These are phyloP conservation scores for Penicillium riverlandense DNA, from an alignment of 495 filamentous ascomycete species.

Conservation along the genomic window DNA sequence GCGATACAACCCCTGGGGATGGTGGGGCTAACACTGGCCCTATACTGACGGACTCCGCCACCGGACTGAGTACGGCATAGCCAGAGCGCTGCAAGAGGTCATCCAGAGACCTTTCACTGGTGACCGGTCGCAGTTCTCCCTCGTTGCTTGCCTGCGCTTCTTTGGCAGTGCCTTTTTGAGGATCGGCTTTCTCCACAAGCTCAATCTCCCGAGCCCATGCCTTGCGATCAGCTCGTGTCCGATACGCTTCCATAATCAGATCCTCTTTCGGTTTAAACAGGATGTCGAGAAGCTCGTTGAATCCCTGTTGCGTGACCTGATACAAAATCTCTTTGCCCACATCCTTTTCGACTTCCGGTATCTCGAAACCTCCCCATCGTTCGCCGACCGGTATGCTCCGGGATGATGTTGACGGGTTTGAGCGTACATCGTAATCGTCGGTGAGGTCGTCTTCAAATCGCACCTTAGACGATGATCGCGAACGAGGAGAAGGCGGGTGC, in stretches of 20 bases:
- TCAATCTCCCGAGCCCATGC: constrained; percentile 47
- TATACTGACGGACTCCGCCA: constrained; percentile 9
- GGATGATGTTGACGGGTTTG: constrained; percentile 74
- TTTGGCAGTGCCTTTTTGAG: constrained; percentile 9
- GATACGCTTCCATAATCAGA: constrained; percentile 58
- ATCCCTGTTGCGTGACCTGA: constrained; percentile 79
- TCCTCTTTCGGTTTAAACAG: constrained; percentile 80
- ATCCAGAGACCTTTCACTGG: constrained; percentile 27
- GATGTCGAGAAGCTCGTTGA: constrained; percentile 84
- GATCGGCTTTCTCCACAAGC: constrained; percentile 25
- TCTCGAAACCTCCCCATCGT: constrained; percentile 76
- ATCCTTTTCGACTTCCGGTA: constrained; percentile 73
- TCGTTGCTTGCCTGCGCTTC: constrained; percentile 10
- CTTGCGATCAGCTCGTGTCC: constrained; percentile 55
- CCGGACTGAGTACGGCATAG: constrained; percentile 32
- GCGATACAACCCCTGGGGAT: constrained; percentile 5
- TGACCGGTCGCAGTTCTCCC: constrained; percentile 18
- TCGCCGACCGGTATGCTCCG: constrained; percentile 65
- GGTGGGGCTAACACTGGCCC: constrained; percentile 20
- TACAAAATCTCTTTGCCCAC: constrained; percentile 84
- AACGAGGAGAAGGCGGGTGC: constrained; percentile 54
- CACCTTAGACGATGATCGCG: constrained; percentile 77
- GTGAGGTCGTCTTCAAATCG: constrained; percentile 67
- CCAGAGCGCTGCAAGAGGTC: constrained; percentile 45
- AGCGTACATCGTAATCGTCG: constrained; percentile 64